Base-by-base conservation (phyloP, 2,329 filamentous ascomycete species). In the Neofusicoccum kwambonambiense region DNA sequence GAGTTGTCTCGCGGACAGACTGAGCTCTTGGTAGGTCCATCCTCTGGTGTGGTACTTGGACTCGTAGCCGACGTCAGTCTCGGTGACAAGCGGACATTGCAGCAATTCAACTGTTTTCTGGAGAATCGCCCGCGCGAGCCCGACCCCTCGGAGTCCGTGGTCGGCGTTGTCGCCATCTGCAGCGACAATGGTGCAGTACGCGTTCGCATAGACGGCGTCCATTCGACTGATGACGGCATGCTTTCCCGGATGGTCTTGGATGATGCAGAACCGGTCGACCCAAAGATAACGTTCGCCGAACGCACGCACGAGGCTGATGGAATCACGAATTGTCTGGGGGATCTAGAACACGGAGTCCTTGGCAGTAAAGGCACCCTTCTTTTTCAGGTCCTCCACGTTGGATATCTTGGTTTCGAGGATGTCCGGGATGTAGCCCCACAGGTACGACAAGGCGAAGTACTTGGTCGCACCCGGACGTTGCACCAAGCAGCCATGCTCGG, bases 211-310 rank as follows among this genome's bases (percentile, higher is more conserved):
- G 19, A 66, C 42, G 2, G 31, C 3, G 13, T 27, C 61, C 61
- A 64, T 65, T n/a, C 61, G 49, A 11, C 13, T 22, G 31, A 64
- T 64, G 9, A 47, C 42, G 17, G 19, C 2, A 5, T 66, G 9
- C 19, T 52, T 66, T 17, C n/a, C 31, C 27, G 4, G 12, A 22
- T 61, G 34, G 41, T 66, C 61, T 39, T 64, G 62, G 9, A 64
- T 41, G n/a, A 66, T 66, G 47, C 65, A 66, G 8, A 64, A 27
- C 22, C 61, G 41, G 44, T 66, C 65, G 0, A 66, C 65, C 65
- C 65, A 66, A 17, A 66, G 61, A 42, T 54, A 66, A 3, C 45
- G 42, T 8, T 58, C 34, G 1, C 50, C 51, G 12, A 57, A 3
- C 11, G 12, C 15, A 1, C 11, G 37, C 2, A 57, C 13, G 4